Percentiles rank a stretch among this genome's conserved stretches.
Evolutionary conservation across 140 eudicot species (phyloP).

Genomic region (Oenanthe javanica): DNA sequence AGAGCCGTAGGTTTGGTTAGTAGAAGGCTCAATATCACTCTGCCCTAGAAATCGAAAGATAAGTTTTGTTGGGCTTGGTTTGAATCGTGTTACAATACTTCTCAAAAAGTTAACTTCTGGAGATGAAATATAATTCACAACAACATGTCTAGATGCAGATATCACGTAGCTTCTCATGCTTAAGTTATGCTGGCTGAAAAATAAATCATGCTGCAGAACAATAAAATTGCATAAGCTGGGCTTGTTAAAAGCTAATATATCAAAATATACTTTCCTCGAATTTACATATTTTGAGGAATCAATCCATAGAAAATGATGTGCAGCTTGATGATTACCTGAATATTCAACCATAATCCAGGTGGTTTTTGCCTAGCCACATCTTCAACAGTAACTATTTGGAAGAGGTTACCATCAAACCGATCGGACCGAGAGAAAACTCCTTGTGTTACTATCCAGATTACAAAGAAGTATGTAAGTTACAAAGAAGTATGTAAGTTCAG

Average conservation of each 20-base stretch:
- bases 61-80: constrained; percentile 5
- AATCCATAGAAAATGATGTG: constrained; percentile 18
- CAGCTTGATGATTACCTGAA: constrained; percentile 42
- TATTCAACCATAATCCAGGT: constrained; percentile 63
- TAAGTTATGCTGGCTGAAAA: constrained; percentile 7
- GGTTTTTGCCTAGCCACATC: constrained; percentile 34
- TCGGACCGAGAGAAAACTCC: constrained; percentile 1
- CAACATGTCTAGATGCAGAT: not conserved
- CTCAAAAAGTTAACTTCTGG: constrained; percentile 6
- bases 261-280: not conserved
- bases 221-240: not conserved
- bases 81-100: constrained; percentile 8
- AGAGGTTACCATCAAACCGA: constrained; percentile 29
- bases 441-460: not conserved
- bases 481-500: no score
- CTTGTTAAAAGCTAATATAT: not conserved
- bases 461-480: not conserved
- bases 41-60: constrained; percentile 4
- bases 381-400: constrained; percentile 38
- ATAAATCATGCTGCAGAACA: constrained; percentile 6
- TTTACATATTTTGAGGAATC: not conserved
- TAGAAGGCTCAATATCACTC: constrained; percentile 5
- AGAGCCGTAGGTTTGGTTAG: constrained; percentile 8
- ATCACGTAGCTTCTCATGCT: constrained; percentile 9
- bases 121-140: constrained; percentile 7